phyloP scores from a whole-genome alignment of 106 monocot species.

The Xerophyta viscosa region DNA sequence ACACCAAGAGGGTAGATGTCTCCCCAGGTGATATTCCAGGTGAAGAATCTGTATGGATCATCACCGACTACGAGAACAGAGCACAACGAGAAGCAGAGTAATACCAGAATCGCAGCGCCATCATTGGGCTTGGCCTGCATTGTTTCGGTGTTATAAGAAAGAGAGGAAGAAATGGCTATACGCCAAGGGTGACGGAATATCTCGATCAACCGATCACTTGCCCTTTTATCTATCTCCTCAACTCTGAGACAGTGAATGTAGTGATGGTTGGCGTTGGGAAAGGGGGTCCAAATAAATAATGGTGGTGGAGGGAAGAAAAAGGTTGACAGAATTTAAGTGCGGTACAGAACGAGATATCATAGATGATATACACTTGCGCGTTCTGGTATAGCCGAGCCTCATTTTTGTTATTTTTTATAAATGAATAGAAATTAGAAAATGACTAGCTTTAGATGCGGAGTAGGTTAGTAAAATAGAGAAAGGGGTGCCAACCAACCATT shows the following conservation, averaged over 20 bases:
- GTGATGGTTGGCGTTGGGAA: not conserved
- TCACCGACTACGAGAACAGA: slow-evolving; percentile 1
- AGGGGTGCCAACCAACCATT: too few relatives aligned
- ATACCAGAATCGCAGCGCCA: not conserved
- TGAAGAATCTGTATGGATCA: slow-evolving; percentile 17
- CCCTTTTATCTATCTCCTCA: not conserved
- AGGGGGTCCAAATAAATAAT: not conserved
- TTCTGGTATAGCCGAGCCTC: too few relatives aligned
- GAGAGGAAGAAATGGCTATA: not conserved
- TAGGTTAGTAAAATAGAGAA: too few relatives aligned
- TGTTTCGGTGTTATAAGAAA: not conserved
- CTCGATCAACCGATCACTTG: too few relatives aligned
- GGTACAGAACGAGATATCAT: slow-evolving; percentile 1
- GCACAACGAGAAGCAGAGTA: not conserved
- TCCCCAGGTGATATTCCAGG: slow-evolving; percentile 17
- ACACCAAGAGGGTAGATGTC: slow-evolving; percentile 18
- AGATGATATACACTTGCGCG: too few relatives aligned
- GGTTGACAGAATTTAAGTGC: not conserved
- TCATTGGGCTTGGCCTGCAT: not conserved
- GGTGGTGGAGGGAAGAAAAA: not conserved
- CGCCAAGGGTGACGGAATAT: not conserved
- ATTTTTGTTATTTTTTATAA: too few relatives aligned
- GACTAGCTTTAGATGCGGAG: too few relatives aligned
- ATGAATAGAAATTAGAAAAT: too few relatives aligned
- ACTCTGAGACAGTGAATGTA: not conserved